Percentiles rank a stretch among this genome's conserved stretches.
Evolutionary conservation across 306 rosid species (phyloP).

Genomic region (Quercus aquifolioides): DNA sequence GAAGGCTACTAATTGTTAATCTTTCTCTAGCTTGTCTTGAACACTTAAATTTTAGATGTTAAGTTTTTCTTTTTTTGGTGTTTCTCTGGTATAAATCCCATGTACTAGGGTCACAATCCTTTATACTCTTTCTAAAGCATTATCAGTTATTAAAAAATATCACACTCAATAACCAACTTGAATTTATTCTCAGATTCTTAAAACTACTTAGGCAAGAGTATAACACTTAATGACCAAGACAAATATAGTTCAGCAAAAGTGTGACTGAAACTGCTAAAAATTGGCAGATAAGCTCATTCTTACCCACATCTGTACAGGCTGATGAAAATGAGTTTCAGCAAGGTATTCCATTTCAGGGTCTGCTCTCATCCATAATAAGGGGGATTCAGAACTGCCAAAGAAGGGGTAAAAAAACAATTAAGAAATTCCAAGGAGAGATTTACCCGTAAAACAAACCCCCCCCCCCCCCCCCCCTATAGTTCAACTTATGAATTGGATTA

Average conservation of each 20-base stretch:
- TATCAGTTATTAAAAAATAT: background rate
- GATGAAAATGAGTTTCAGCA: conserved; percentile 82
- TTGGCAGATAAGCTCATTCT: conserved; percentile 33
- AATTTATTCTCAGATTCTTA: background rate
- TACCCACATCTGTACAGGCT: conserved; percentile 99
- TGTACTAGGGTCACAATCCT: background rate
- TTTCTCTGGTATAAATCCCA: background rate
- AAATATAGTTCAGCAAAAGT: background rate
- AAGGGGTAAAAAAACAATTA: background rate
- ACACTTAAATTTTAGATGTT: background rate
- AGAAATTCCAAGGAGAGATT: conserved; percentile 8
- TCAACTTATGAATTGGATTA: background rate
- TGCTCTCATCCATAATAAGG: conserved; percentile 92
- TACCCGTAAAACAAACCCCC: background rate
- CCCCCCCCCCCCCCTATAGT: background rate
- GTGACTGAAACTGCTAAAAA: background rate
- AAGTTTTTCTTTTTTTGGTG: background rate
- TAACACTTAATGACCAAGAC: background rate
- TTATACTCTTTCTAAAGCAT: background rate
- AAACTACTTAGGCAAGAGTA: background rate
- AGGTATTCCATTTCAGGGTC: conserved; percentile 99
- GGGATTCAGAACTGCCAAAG: conserved; percentile 73
- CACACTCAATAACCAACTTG: too few relatives aligned
- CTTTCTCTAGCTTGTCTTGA: background rate
- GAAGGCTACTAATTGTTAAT: background rate